Conservation (phyloP, 306 rosid species). For the Rubus parviflorus region DNA sequence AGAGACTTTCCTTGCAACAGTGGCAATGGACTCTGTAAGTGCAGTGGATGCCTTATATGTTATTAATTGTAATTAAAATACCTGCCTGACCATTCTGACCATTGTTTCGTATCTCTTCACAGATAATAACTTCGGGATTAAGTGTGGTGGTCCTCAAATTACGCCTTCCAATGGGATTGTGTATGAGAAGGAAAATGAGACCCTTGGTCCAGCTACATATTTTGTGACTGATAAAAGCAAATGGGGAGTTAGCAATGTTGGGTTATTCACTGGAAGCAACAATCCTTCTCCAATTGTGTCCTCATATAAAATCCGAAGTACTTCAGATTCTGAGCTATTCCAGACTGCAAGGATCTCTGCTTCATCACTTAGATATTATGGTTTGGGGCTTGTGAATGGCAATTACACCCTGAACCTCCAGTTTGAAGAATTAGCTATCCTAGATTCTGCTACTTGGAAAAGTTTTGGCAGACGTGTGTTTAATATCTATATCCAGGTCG, state of each 20-base stretch:
- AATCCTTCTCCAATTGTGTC: constrained; percentile 35
- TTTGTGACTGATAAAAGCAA: constrained; percentile 38
- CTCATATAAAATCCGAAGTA: constrained; percentile 38
- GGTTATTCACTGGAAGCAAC: constrained; percentile 38
- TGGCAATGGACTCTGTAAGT: too few relatives aligned
- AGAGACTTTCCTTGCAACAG: too few relatives aligned
- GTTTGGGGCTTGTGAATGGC: constrained; percentile 70
- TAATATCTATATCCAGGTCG: constrained; percentile 77
- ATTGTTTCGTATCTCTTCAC: too few relatives aligned
- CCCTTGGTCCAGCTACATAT: too few relatives aligned
- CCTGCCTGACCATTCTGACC: too few relatives aligned
- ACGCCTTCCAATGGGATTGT: too few relatives aligned
- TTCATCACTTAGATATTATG: constrained; percentile 79
- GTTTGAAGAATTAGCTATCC: constrained; percentile 55
- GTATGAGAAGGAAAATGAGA: too few relatives aligned
- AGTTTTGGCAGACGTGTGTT: constrained; percentile 71
- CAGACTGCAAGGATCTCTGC: constrained; percentile 72
- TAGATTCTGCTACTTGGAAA: constrained; percentile 46
- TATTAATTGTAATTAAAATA: too few relatives aligned
- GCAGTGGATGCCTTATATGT: too few relatives aligned
- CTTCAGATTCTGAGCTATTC: constrained; percentile 52
- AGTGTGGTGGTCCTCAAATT: too few relatives aligned
- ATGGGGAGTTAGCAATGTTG: constrained; percentile 81
- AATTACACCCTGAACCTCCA: constrained; percentile 62
- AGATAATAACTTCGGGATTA: too few relatives aligned